phyloP scores from a whole-genome alignment of 2,329 filamentous ascomycete genomes.

The Paradendryphiella salina region DNA sequence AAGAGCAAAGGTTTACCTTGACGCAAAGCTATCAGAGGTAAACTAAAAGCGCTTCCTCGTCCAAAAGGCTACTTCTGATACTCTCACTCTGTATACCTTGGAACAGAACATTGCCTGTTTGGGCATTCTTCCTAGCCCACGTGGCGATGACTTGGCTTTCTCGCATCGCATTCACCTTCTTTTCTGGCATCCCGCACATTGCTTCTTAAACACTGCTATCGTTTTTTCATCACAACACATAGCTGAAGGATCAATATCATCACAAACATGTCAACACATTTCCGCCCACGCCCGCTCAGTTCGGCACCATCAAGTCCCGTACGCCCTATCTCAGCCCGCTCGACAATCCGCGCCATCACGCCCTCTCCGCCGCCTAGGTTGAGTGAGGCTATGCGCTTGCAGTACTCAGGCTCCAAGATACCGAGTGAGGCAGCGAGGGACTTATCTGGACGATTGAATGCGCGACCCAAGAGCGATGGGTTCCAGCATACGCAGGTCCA shows the following conservation, averaged over 20 bases:
- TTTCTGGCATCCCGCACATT: too few species aligned
- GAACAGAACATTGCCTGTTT: too few species aligned
- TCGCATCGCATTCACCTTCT: too few species aligned
- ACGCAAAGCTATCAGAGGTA: too few species aligned
- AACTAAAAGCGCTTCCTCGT: too few species aligned
- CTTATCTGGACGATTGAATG: neutral
- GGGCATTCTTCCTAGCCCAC: too few species aligned
- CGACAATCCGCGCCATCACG: slow-evolving; percentile 35
- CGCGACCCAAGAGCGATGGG: neutral
- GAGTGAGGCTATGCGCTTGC: slow-evolving; percentile 8
- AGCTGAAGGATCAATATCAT: neutral
- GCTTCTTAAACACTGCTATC: too few species aligned
- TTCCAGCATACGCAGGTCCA: neutral
- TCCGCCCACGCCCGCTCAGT: slow-evolving; percentile 13
- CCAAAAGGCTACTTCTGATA: too few species aligned
- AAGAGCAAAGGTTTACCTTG: too few species aligned
- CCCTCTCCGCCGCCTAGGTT: slow-evolving; percentile 30
- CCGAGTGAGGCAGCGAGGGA: neutral
- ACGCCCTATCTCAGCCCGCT: slow-evolving; percentile 28
- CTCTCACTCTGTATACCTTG: too few species aligned
- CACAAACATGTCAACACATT: slow-evolving; percentile 7
- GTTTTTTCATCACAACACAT: neutral
- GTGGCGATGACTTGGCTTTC: too few species aligned
- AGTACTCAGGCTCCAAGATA: slow-evolving; percentile 6
- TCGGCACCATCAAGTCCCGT: slow-evolving; percentile 9